phyloP scores from a whole-genome alignment of 345 rosid species.

The Aquilaria sinensis region DNA sequence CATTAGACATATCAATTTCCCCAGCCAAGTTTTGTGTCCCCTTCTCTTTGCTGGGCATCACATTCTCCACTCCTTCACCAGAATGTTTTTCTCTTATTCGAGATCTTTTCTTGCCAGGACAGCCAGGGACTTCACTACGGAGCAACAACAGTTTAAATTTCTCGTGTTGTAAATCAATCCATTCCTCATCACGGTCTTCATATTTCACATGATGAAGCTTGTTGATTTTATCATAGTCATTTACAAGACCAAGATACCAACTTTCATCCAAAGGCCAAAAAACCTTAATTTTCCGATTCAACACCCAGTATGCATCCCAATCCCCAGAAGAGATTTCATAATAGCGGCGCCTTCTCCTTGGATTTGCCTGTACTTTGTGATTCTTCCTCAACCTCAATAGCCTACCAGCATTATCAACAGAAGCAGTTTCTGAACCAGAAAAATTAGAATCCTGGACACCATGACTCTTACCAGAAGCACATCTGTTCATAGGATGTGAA shows the following conservation, averaged over 20 bases:
- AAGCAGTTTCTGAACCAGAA: conserved; percentile 39
- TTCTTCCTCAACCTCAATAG: conserved; percentile 57
- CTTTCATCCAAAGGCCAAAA: conserved; percentile 88
- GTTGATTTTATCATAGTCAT: conserved; percentile 55
- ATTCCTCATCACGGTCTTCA: conserved; percentile 94
- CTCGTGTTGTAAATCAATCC: conserved; percentile 73
- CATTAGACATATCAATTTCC: conserved; percentile 40
- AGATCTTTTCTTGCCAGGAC: conserved; percentile 32
- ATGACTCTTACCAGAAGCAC: conserved; percentile 27
- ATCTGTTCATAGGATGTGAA: conserved; percentile 27
- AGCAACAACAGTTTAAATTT: conserved; percentile 74
- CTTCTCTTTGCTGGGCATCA: conserved; percentile 28
- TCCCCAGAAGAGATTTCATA: conserved; percentile 60
- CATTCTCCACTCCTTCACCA: conserved; percentile 25
- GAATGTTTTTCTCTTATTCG: conserved; percentile 25
- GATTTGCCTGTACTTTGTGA: conserved; percentile 40
- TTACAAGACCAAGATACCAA: conserved; percentile 79
- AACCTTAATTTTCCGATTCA: conserved; percentile 67
- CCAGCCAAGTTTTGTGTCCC: conserved; percentile 25
- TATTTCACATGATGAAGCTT: conserved; percentile 82
- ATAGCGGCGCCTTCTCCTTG: conserved; percentile 68
- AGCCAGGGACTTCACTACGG: conserved; percentile 67
- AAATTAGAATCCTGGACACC: conserved; percentile 21
- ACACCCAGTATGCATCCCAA: conserved; percentile 60
- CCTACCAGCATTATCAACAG: conserved; percentile 52